Conservation (phyloP, 2,329 filamentous ascomycete species). For the Emericellopsis atlantica region DNA sequence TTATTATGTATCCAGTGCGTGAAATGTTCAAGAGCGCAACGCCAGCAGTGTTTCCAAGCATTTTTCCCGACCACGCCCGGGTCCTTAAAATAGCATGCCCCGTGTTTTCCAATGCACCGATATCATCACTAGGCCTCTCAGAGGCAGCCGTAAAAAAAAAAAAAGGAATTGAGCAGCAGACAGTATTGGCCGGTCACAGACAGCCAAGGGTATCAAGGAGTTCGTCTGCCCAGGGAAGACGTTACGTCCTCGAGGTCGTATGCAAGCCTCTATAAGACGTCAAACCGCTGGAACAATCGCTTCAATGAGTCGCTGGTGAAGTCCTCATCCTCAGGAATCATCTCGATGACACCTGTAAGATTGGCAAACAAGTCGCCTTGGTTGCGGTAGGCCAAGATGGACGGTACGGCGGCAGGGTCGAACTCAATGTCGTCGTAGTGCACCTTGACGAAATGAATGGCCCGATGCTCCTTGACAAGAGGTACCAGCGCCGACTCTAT, state of each 20-base stretch:
- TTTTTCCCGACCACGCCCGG: too few relatives aligned
- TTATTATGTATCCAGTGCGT: too few relatives aligned
- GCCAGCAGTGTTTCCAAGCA: too few relatives aligned
- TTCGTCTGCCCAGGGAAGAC: too few relatives aligned
- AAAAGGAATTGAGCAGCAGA: too few relatives aligned
- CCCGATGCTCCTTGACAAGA: slow-evolving; percentile 57
- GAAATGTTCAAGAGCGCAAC: too few relatives aligned
- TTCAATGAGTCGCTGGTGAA: slow-evolving; percentile 42
- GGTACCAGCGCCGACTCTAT: slow-evolving; percentile 69
- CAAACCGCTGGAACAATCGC: slow-evolving; percentile 37
- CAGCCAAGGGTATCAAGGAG: too few relatives aligned
- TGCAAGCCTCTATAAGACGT: slow-evolving; percentile 28
- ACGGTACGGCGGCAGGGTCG: slow-evolving; percentile 76
- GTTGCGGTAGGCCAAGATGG: slow-evolving; percentile 76
- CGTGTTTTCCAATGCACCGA: too few relatives aligned
- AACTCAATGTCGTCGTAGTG: slow-evolving; percentile 91
- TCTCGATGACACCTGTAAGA: slow-evolving; percentile 73
- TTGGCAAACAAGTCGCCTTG: slow-evolving; percentile 85
- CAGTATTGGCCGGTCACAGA: too few relatives aligned
- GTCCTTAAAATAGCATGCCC: too few relatives aligned
- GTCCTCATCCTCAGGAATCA: slow-evolving; percentile 60
- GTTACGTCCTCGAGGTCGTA: background rate
- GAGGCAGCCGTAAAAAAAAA: too few relatives aligned
- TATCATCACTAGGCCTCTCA: too few relatives aligned
- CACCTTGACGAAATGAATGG: slow-evolving; percentile 79